Conservation (phyloP, 2,329 filamentous ascomycete genomes). For the Graphilbum ipis-grandicollis region DNA sequence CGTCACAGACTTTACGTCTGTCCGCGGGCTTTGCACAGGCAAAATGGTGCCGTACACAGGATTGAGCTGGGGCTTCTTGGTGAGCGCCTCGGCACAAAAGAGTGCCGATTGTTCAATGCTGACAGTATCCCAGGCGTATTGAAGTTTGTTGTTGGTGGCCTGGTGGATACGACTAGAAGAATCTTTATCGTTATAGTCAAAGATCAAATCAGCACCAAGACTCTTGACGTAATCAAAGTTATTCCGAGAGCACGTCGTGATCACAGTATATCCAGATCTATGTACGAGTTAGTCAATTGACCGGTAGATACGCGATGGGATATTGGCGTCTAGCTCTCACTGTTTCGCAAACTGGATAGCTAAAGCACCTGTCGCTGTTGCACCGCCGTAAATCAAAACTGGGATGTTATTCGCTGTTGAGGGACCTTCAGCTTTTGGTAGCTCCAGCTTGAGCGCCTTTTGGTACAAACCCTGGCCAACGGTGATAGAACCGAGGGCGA, state of each 20-base stretch:
- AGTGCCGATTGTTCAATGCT: constrained; percentile 15
- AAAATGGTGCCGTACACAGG: constrained; percentile 1
- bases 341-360: constrained; percentile 19
- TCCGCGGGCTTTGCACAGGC: constrained; percentile 11
- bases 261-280: constrained; percentile 18
- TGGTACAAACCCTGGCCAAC: constrained; percentile 31
- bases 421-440: constrained; percentile 21
- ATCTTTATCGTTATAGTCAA: constrained; percentile 24
- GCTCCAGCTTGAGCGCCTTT: constrained; percentile 22
- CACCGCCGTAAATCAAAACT: constrained; percentile 27
- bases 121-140: constrained; percentile 25
- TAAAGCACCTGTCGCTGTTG: constrained; percentile 22
- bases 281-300: not conserved
- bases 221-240: constrained; percentile 23
- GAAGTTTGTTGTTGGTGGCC: constrained; percentile 20
- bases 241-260: constrained; percentile 25
- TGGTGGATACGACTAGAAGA: constrained; percentile 19
- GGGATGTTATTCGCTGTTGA: not conserved
- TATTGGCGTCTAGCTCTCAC: not conserved
- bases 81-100: constrained; percentile 14
- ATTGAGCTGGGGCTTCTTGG: not conserved
- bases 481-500: constrained; percentile 36
- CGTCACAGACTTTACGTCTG: constrained; percentile 8
- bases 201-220: constrained; percentile 24
- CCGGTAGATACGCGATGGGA: too few species aligned